A percentile compares a stretch with the other conserved stretches of the same genome.
Conservation (phyloP, 108 stramenopile species). For the Halocafeteria seosinensis region DNA sequence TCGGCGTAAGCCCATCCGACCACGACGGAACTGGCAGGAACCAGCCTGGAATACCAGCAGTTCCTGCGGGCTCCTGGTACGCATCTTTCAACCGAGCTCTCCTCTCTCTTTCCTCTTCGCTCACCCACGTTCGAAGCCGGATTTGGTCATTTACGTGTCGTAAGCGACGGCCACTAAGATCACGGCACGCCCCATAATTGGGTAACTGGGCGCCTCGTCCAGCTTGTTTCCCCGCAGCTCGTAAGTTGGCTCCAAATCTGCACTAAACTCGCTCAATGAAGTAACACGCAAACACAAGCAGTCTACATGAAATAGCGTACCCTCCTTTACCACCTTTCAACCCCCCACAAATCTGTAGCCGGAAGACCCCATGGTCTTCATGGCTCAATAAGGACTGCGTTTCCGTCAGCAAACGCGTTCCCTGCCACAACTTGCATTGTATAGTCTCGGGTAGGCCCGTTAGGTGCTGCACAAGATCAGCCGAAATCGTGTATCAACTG, state of each 20-base stretch:
- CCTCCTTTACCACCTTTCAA: too few relatives aligned
- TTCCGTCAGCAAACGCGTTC: too few relatives aligned
- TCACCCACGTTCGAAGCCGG: slow-evolving; percentile 52
- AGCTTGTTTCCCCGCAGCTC: not conserved
- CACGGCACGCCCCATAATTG: slow-evolving; percentile 93
- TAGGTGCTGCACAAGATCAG: too few relatives aligned
- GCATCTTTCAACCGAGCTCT: slow-evolving; percentile 27
- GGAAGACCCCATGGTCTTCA: too few relatives aligned
- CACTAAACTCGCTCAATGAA: too few relatives aligned
- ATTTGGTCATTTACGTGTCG: slow-evolving; percentile 94
- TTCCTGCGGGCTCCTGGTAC: not conserved
- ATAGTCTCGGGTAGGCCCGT: too few relatives aligned
- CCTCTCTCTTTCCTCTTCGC: slow-evolving; percentile 37
- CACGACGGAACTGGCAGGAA: not conserved
- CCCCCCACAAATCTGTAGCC: too few relatives aligned
- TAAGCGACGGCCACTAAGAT: slow-evolving; percentile 78
- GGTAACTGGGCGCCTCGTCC: not conserved
- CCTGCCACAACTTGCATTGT: too few relatives aligned
- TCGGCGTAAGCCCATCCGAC: not conserved
- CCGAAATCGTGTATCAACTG: too few relatives aligned
- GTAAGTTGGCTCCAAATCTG: not conserved
- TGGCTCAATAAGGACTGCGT: too few relatives aligned
- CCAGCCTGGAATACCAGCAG: not conserved
- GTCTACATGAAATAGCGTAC: too few relatives aligned
- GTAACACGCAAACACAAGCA: too few relatives aligned